Evolutionary conservation across 805 yeast genomes (phyloP).

Genomic region (Yarrowia alimentaria): DNA sequence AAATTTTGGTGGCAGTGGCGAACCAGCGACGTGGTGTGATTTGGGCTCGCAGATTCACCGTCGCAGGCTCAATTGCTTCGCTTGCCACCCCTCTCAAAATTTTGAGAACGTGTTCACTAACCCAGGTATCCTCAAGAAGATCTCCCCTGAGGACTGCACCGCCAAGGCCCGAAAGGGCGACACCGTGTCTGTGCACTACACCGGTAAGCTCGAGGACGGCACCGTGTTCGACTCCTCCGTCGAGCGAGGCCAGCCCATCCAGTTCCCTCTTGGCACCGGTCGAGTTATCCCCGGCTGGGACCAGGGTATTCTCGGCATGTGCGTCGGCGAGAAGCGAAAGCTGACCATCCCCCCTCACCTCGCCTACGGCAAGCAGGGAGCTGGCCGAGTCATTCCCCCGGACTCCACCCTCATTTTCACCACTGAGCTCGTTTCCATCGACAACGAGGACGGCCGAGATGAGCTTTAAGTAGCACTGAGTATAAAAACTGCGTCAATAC

Average conservation of each 20-base stretch:
- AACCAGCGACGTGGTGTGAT: neutral
- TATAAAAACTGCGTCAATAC: neutral
- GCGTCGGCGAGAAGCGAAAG: constrained; percentile 82
- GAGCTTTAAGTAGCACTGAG: constrained; percentile 7
- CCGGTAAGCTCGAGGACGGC: constrained; percentile 67
- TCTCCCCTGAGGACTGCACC: constrained; percentile 54
- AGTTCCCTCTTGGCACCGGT: constrained; percentile 72
- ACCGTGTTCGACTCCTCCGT: constrained; percentile 73
- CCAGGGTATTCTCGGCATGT: constrained; percentile 76
- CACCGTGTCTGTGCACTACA: constrained; percentile 69
- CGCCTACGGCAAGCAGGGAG: constrained; percentile 71
- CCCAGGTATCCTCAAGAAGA: constrained; percentile 48
- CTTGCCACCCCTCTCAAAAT: no score
- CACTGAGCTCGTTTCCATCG: constrained; percentile 61
- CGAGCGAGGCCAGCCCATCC: constrained; percentile 62
- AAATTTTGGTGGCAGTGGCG: no score
- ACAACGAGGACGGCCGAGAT: constrained; percentile 37
- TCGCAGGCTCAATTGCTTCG: no score
- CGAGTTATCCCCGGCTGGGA: constrained; percentile 92
- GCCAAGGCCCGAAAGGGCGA: constrained; percentile 65
- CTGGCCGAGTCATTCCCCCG: constrained; percentile 76
- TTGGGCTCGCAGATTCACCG: no score
- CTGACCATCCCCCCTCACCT: constrained; percentile 74
- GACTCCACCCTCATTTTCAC: constrained; percentile 68
- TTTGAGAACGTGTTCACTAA: no score